These are phyloP conservation scores for Solanum raphanifolium DNA, from an alignment of 257 asterid genomes.

Conservation along the genomic window DNA sequence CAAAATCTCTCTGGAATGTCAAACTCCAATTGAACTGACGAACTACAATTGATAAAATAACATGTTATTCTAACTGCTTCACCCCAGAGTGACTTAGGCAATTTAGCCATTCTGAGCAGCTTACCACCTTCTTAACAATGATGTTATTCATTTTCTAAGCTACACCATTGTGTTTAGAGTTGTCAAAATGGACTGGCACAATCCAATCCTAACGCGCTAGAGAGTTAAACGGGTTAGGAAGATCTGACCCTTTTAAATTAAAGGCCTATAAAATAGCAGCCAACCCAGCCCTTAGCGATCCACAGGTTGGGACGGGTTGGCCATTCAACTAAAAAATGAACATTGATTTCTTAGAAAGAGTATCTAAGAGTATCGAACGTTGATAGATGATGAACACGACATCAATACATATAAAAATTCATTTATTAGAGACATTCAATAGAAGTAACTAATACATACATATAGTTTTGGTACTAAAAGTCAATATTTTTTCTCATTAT, in stretches of 20 bases:
- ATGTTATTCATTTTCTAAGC: background rate
- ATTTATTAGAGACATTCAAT: too few species aligned
- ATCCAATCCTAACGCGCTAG: background rate
- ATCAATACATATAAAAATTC: too few species aligned
- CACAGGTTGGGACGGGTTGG: background rate
- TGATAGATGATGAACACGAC: too few species aligned
- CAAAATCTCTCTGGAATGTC: too few species aligned
- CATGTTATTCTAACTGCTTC: background rate
- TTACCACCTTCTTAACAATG: background rate
- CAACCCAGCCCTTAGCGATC: fast-evolving
- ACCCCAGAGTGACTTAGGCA: background rate
- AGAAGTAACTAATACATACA: too few species aligned
- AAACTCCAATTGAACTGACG: too few species aligned
- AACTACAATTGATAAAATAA: background rate
- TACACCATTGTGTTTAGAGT: background rate
- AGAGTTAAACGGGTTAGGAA: background rate
- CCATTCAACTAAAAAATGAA: background rate
- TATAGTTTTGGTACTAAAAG: too few species aligned
- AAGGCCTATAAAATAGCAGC: background rate
- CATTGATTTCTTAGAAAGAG: too few species aligned
- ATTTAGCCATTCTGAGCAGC: background rate
- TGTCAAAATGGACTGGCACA: background rate
- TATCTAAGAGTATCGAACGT: background rate
- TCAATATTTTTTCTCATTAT: too few species aligned
- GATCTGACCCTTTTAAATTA: background rate